These are phyloP conservation scores for Zymoseptoria passerinii DNA, from an alignment of 2,329 filamentous ascomycete genomes.

Conservation along the genomic window DNA sequence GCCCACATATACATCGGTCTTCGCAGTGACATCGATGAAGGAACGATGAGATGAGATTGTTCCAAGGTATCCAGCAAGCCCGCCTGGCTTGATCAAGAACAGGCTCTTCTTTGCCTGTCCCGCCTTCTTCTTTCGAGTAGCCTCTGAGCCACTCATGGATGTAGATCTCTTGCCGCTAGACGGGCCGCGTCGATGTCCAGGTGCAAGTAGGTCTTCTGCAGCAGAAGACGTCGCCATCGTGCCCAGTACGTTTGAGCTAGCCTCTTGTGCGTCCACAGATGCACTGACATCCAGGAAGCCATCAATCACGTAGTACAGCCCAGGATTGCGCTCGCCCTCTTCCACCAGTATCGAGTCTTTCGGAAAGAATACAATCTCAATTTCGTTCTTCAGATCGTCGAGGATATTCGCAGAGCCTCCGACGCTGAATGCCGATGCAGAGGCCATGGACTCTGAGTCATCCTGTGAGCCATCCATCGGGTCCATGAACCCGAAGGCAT, in stretches of 20 bases:
- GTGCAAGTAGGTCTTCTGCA: constrained; percentile 20
- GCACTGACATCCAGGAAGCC: constrained; percentile 92
- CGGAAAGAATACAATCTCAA: constrained; percentile 96
- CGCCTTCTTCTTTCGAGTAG: constrained; percentile 32
- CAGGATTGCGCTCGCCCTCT: constrained; percentile 92
- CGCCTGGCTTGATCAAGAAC: constrained; percentile 87
- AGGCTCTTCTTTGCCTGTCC: constrained; percentile 55
- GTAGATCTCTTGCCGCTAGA: constrained; percentile 15
- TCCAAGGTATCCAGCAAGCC: constrained; percentile 86
- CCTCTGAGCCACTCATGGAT: constrained; percentile 21
- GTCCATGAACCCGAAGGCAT: constrained; percentile 54
- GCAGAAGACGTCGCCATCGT: constrained; percentile 31
- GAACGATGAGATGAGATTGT: constrained; percentile 92
- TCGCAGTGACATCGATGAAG: constrained; percentile 92
- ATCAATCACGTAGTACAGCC: constrained; percentile 94
- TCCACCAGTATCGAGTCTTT: constrained; percentile 91
- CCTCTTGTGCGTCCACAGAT: constrained; percentile 59
- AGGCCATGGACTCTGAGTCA: constrained; percentile 75
- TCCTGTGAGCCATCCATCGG: constrained; percentile 66
- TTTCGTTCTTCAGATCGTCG: constrained; percentile 79
- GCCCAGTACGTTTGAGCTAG: constrained; percentile 37
- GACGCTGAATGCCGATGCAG: constrained; percentile 40
- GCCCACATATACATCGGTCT: constrained; percentile 96
- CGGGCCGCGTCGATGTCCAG: constrained; percentile 8
- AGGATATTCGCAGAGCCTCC: constrained; percentile 57